Conservation (phyloP, 148 eudicot species). For the Rhododendron ovatum region DNA sequence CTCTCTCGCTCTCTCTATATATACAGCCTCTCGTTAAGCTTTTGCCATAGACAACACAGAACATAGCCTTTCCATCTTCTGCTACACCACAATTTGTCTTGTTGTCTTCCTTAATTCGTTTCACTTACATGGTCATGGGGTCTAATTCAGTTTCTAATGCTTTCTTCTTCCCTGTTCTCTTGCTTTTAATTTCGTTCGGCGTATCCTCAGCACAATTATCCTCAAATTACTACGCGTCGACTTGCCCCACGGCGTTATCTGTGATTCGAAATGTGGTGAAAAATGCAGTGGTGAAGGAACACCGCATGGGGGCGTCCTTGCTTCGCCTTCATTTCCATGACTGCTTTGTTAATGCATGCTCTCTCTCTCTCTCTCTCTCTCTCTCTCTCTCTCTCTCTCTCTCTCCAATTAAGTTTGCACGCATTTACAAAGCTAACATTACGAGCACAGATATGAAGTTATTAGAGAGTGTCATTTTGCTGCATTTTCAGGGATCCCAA, state of each 20-base stretch:
- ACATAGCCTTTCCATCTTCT: not conserved
- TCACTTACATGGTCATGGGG: not conserved
- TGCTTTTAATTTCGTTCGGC: not conserved
- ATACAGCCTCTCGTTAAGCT: not conserved
- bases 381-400: not conserved
- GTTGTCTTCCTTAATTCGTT: not conserved
- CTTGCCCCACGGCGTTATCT: conserved; percentile 22
- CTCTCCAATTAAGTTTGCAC: not conserved
- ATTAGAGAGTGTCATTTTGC: no score
- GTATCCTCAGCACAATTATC: conserved; percentile 19
- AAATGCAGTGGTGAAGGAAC: conserved; percentile 22
- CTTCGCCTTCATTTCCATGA: conserved; percentile 34
- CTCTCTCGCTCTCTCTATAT: not conserved
- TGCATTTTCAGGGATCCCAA: no score
- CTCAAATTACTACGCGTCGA: conserved; percentile 11
- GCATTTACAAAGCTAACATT: not conserved
- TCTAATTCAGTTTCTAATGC: not conserved
- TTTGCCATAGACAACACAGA: not conserved
- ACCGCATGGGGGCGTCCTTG: conserved; percentile 28
- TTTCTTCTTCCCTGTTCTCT: not conserved
- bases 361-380: conserved; percentile 7
- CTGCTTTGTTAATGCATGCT: conserved; percentile 29
- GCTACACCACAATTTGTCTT: not conserved
- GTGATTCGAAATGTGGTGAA: conserved; percentile 13
- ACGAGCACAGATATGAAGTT: no score